Evolutionary conservation across 2,329 filamentous ascomycete genomes (phyloP).

Genomic region (Karstenula rhodostoma): DNA sequence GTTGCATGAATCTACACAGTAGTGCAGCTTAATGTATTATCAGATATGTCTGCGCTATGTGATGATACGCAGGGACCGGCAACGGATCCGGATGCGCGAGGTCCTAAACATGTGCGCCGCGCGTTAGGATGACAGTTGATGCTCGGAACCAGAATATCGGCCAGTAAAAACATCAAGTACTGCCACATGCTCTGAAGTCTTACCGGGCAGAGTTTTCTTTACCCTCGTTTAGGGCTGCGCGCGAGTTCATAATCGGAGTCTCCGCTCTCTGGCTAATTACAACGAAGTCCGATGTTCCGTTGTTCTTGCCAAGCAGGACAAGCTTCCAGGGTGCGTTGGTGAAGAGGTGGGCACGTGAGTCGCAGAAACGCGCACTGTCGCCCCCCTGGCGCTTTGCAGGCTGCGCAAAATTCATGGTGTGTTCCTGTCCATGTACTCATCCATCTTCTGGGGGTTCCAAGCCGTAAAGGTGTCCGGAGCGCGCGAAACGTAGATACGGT

Average conservation of each 20-base stretch:
- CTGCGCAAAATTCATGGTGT: neutral
- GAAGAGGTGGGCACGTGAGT: constrained; percentile 1
- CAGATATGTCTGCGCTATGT: neutral
- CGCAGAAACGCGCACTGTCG: neutral
- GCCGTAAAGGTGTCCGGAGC: neutral
- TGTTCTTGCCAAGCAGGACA: constrained; percentile 5
- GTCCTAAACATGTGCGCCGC: neutral
- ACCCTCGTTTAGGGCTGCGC: neutral
- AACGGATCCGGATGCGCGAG: neutral
- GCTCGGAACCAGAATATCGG: neutral
- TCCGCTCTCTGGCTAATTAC: neutral
- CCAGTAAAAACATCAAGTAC: neutral
- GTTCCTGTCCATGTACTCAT: neutral
- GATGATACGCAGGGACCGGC: neutral
- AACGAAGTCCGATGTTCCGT: neutral
- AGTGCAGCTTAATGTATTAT: neutral
- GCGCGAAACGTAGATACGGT: neutral
- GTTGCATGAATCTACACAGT: neutral
- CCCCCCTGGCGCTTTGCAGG: neutral
- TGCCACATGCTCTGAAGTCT: neutral
- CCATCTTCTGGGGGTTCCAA: neutral
- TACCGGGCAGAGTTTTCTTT: neutral
- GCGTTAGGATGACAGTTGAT: neutral
- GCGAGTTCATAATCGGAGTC: neutral
- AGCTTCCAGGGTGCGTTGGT: constrained; percentile 4